Evolutionary conservation across 1,139 yeast genomes (phyloP), one percentile per base, ranked within the genome.

Genomic region (Blastobotrys illinoisensis): DNA sequence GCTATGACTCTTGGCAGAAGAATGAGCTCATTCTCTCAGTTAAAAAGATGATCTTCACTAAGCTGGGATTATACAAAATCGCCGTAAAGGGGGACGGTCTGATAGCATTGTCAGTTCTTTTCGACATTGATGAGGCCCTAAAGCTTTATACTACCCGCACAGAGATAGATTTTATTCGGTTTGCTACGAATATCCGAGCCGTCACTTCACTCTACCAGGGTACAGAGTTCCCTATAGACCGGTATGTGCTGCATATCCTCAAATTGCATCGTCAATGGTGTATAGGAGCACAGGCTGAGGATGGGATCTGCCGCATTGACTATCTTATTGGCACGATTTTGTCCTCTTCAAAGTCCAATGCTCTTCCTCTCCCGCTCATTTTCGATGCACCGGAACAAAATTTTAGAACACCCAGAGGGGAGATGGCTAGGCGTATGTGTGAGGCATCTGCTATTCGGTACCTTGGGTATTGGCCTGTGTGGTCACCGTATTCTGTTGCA

Each of bases 391-490:
- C 40, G 7, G 40, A 32, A 32, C 14, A 32, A 32, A 32, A 32
- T 11, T 32, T 32, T 7, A 32, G 40, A n/a, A 7, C 16, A 7
- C 40, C 40, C 40, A 11, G 40, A 32, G 40, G 40, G 16, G 40
- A 32, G 11, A 48, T 48, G 50, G 50, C 43, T 21, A 28, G 44
- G 9, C 20, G 40, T 4, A n/a, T 48, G 43, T 48, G 44, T 18
- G 50, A 48, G 14, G 46, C 50, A 6, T 32, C 45, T 13, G 50
- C 50, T 9, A 36, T 24, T 19, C 14, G 50, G 19, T 48, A 48
- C 13, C 44, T 48, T n/a, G 43, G 14, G 50, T 26, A 46, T 20
- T 50, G 53, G 53, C 53, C 53, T 2, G 46, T 46, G 9, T 23
- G 23, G 20, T 36, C 46, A 2, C 44, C 53, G 7, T 46, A 46